phyloP scores from a whole-genome alignment of 176 grass and related monocot genomes.

The Hyparrhenia diplandra region DNA sequence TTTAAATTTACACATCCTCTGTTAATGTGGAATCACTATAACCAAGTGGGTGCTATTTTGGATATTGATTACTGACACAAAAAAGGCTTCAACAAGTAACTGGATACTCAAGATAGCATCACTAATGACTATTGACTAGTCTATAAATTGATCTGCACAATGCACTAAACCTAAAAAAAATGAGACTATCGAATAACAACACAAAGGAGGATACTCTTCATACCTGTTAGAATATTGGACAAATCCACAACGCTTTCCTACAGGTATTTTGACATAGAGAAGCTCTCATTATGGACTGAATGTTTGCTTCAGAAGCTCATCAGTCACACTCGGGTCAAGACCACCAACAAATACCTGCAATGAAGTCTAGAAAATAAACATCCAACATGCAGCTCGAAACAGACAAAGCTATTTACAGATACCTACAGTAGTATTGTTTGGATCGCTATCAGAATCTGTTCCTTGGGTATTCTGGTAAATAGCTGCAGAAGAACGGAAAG shows the following conservation, averaged over 20 bases:
- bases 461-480: slow-evolving; percentile 37
- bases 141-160: not conserved
- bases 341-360: slow-evolving; percentile 66
- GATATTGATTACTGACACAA: not conserved
- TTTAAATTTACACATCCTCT: not conserved
- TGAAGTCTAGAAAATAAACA: not conserved
- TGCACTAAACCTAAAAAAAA: not conserved
- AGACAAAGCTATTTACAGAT: not conserved
- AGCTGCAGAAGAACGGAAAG: slow-evolving; percentile 29
- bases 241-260: slow-evolving; percentile 60
- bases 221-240: slow-evolving; percentile 57
- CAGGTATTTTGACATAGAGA: slow-evolving; percentile 50
- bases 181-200: not conserved
- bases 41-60: not conserved
- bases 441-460: slow-evolving; percentile 45
- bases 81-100: not conserved
- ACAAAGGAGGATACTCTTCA: not conserved
- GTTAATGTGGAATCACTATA: not conserved
- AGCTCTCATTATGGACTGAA: slow-evolving; percentile 60
- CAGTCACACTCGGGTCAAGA: slow-evolving; percentile 52
- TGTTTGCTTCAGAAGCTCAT: slow-evolving; percentile 43
- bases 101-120: not conserved
- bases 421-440: slow-evolving; percentile 58
- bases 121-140: not conserved
- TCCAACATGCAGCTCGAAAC: not conserved